phyloP scores from a whole-genome alignment of 1,284 basidiomycete species.

The Trametes sp. region DNA sequence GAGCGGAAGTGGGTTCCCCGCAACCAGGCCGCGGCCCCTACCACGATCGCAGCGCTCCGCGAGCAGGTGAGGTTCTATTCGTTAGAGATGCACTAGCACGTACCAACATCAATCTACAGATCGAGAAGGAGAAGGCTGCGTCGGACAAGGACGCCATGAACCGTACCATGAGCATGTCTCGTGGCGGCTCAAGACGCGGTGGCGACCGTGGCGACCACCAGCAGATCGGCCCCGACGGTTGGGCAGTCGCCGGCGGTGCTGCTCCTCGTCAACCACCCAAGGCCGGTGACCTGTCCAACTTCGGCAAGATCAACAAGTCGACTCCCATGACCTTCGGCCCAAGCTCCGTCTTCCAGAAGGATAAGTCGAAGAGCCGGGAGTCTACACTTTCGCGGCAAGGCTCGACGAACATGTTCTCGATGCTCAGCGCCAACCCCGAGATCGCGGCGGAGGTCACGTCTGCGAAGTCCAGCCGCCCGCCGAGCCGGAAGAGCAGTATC shows the following conservation, averaged over 20 bases:
- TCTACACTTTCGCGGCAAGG: conserved; percentile 75
- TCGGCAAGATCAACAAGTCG: conserved; percentile 84
- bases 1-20: conserved; percentile 84
- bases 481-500: conserved; percentile 59
- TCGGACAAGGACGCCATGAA: conserved; percentile 68
- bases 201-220: conserved; percentile 68
- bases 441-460: conserved; percentile 59
- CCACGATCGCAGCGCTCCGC: conserved; percentile 91
- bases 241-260: conserved; percentile 79
- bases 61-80: conserved; percentile 69
- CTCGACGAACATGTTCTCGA: conserved; percentile 75
- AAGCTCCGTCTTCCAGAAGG: conserved; percentile 79
- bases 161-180: conserved; percentile 64
- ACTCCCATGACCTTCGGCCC: conserved; percentile 78
- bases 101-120: conserved; percentile 50
- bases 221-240: conserved; percentile 78
- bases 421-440: not conserved
- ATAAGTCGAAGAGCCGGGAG: conserved; percentile 62
- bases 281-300: conserved; percentile 86
- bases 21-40: conserved; percentile 82
- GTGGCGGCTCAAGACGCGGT: conserved; percentile 90
- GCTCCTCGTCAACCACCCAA: conserved; percentile 54
- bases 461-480: conserved; percentile 55
- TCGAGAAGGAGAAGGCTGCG: conserved; percentile 73
- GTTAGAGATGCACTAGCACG: not conserved